phyloP scores from a whole-genome alignment of 2,329 filamentous ascomycete species.

The Ascochyta fabae region DNA sequence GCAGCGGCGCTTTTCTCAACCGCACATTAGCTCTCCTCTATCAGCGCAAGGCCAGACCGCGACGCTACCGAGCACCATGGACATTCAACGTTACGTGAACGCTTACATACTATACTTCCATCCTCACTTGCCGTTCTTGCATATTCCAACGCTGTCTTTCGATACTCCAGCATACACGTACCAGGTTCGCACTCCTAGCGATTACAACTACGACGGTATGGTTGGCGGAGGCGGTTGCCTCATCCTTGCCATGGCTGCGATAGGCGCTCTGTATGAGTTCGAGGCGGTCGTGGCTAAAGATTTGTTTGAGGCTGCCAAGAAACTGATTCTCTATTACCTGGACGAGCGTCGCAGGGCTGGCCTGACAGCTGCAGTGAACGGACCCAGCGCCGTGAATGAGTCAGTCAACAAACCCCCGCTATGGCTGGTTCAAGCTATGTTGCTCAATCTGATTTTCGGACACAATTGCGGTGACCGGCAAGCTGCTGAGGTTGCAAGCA shows the following conservation, averaged over 20 bases:
- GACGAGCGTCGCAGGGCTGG: conserved; percentile 90
- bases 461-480: conserved; percentile 93
- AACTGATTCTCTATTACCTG: conserved; percentile 91
- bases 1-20: conserved; percentile 66
- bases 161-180: conserved; percentile 73
- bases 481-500: conserved; percentile 88
- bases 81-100: conserved; percentile 88
- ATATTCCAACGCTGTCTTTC: conserved; percentile 90
- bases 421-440: conserved; percentile 96
- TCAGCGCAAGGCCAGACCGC: conserved; percentile 55
- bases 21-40: conserved; percentile 61
- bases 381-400: conserved; percentile 60
- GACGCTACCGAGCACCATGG: conserved; percentile 77
- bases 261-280: conserved; percentile 84
- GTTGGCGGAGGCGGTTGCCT: conserved; percentile 84
- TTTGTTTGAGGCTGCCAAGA: conserved; percentile 91
- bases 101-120: conserved; percentile 93
- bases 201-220: conserved; percentile 61
- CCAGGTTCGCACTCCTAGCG: conserved; percentile 64
- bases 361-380: conserved; percentile 67
- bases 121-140: conserved; percentile 92
- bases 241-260: conserved; percentile 86
- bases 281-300: conserved; percentile 81
- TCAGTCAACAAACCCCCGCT: conserved; percentile 76
- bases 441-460: conserved; percentile 93